These are phyloP conservation scores for Angomonas deanei DNA, from an alignment of 208 protist genomes.

Conservation along the genomic window DNA sequence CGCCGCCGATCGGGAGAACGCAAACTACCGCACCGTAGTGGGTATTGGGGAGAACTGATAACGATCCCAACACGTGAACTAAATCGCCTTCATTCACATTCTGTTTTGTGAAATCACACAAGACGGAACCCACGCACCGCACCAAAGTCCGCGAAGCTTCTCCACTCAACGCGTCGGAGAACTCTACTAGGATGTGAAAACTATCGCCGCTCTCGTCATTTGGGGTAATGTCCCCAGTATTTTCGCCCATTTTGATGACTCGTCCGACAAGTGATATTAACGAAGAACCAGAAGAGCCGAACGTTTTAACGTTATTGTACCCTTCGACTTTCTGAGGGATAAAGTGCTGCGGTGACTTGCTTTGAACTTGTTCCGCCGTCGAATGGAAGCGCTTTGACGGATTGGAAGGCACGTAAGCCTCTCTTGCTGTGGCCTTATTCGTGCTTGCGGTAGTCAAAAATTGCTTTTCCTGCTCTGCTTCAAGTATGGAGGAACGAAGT, in stretches of 20 bases:
- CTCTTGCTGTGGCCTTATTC: conserved; percentile 9
- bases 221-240: no score
- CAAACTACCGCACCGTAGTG: conserved; percentile 31
- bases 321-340: conserved; percentile 8
- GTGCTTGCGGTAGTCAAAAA: conserved; percentile 21
- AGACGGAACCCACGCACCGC: conserved; percentile 51
- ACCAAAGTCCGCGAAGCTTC: conserved; percentile 45
- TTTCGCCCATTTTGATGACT: conserved; percentile 3
- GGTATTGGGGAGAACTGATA: conserved; percentile 13
- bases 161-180: conserved; percentile 46
- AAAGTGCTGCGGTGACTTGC: conserved; percentile 76
- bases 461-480: conserved; percentile 27
- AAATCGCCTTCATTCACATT: conserved; percentile 58
- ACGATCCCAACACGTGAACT: conserved; percentile 77
- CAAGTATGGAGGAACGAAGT: no score
- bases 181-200: conserved; percentile 21
- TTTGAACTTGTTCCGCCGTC: conserved; percentile 57
- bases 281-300: background rate
- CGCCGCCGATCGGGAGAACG: conserved; percentile 70
- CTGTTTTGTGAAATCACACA: conserved; percentile 42
- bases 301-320: background rate
- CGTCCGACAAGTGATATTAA: conserved; percentile 1
- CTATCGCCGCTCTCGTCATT: conserved; percentile 3
- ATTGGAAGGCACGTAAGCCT: conserved; percentile 32
- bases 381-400: conserved; percentile 52